Evolutionary conservation across 2,329 filamentous ascomycete species (phyloP).

Genomic region (Zymoseptoria brevis): DNA sequence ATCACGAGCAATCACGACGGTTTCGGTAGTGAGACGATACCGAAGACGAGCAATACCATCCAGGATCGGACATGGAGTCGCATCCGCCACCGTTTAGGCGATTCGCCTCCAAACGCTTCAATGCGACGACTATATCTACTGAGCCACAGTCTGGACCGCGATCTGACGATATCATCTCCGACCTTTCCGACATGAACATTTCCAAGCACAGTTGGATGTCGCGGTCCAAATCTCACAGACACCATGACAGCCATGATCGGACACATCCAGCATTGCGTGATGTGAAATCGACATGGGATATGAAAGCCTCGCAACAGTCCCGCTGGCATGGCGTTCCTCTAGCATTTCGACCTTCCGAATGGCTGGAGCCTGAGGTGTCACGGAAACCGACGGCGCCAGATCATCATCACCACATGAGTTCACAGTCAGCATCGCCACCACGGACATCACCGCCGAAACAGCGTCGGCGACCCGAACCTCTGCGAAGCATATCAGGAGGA

Average conservation of each 20-base stretch:
- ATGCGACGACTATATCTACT: not conserved
- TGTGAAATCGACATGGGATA: not conserved
- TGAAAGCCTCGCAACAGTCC: not conserved
- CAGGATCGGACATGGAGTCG: not conserved
- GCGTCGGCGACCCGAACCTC: not conserved
- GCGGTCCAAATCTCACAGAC: not conserved
- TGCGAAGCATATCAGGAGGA: not conserved
- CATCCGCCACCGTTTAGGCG: not conserved
- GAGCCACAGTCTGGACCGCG: not conserved
- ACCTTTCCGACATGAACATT: not conserved
- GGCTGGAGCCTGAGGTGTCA: not conserved
- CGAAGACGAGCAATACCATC: not conserved
- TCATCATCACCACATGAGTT: not conserved
- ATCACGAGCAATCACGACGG: not conserved
- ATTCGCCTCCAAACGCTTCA: not conserved
- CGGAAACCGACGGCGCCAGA: not conserved
- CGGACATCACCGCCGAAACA: not conserved
- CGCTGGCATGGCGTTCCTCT: not conserved
- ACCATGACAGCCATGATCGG: not conserved
- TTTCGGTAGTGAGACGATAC: not conserved
- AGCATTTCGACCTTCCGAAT: not conserved
- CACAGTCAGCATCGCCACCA: not conserved
- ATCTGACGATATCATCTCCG: not conserved
- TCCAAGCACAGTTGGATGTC: not conserved
- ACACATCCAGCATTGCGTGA: not conserved